A percentile compares a stretch with the other conserved stretches of the same genome.
Conservation (phyloP, 192 early-diverging fungal genomes). For the Martensiomyces pterosporus region DNA sequence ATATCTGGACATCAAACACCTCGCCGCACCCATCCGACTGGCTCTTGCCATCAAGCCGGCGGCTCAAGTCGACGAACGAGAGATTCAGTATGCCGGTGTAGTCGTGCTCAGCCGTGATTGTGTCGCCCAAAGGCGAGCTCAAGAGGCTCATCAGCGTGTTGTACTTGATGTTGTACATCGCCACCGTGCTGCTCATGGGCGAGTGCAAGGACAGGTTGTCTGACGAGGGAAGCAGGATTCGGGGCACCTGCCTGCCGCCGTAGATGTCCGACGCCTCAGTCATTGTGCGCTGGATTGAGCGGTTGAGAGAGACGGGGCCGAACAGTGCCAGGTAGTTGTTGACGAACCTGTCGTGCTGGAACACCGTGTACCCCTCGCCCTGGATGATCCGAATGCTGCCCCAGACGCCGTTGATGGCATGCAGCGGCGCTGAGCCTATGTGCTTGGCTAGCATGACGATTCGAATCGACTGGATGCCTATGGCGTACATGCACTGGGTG, state of each 20-base stretch:
- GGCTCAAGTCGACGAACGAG: background rate
- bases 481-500: background rate
- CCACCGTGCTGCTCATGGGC: too few relatives aligned
- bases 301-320: background rate
- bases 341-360: background rate
- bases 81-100: background rate
- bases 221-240: too few relatives aligned
- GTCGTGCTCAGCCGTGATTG: background rate
- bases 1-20: background rate
- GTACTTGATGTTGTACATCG: too few relatives aligned
- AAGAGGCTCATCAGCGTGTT: too few relatives aligned
- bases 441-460: background rate
- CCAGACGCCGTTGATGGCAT: background rate
- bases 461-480: background rate
- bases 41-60: background rate
- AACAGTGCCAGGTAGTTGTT: background rate
- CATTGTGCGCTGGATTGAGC: background rate
- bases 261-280: background rate
- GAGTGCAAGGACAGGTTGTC: too few relatives aligned
- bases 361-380: background rate
- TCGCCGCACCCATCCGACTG: background rate
- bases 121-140: too few relatives aligned
- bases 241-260: too few relatives aligned
- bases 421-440: background rate
- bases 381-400: background rate